Evolutionary conservation across 805 yeast genomes (phyloP).

Genomic region (Millerozyma acaciae): DNA sequence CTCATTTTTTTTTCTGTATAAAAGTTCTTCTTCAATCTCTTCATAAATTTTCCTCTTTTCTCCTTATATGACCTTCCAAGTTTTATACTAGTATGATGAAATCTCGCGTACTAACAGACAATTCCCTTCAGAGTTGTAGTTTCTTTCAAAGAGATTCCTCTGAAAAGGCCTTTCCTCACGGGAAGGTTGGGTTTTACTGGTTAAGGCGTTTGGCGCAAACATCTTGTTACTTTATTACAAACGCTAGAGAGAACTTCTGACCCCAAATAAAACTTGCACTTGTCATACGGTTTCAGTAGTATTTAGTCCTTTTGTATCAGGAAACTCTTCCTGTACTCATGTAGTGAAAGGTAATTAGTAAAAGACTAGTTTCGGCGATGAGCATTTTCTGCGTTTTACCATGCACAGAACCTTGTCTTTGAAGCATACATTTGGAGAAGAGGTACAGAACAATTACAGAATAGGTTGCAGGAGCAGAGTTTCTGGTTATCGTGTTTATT

Average conservation of each 20-base stretch:
- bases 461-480: no score
- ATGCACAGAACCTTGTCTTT: no score
- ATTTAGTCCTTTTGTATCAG: neutral
- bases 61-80: conserved; percentile 60
- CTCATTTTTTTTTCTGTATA: conserved; percentile 13
- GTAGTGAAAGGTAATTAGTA: neutral
- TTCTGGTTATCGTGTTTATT: no score
- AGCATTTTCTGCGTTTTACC: no score
- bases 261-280: conserved; percentile 17
- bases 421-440: no score
- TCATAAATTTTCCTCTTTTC: conserved; percentile 11
- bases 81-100: conserved; percentile 60
- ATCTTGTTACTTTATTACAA: conserved; percentile 42
- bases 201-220: conserved; percentile 49
- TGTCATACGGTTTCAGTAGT: conserved; percentile 4
- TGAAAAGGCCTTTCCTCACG: conserved; percentile 29
- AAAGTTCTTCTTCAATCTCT: conserved; percentile 3
- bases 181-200: conserved; percentile 39
- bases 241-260: conserved; percentile 46
- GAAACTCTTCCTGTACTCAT: neutral
- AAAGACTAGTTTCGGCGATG: no score
- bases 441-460: no score
- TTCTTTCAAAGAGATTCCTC: conserved; percentile 30
- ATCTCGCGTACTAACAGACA: conserved; percentile 50
- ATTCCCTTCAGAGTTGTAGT: conserved; percentile 43